Base-by-base conservation (phyloP, 2,329 filamentous ascomycete genomes). In the Sporothrix brasiliensis region DNA sequence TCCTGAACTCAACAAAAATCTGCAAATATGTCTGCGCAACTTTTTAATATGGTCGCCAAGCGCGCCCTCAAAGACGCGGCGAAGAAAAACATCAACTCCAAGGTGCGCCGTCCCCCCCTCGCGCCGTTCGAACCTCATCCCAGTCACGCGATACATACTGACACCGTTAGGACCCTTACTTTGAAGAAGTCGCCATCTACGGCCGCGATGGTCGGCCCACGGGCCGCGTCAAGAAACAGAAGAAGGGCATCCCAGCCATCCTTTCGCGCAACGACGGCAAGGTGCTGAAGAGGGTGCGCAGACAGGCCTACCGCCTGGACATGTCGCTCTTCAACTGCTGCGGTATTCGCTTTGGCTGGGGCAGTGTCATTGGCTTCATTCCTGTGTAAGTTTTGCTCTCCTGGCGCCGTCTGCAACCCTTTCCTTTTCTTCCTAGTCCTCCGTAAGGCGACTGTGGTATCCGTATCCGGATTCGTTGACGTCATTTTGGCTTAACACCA, bases 341-440 rank as follows among this genome's bases (percentile, higher is more conserved):
- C 74, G 93, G 93, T 56, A 86, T 97, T 71, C 88, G 90, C 71
- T 94, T 98, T 77, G 95, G 95, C 69, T 97, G 93, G 93, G 88
- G 92, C 67, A 91, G 90, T 75, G 87, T 97, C 71, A 92, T 98
- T 76, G 95, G 90, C 16, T 78, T 98, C 9, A 80, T 98, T 69
- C 95, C 95, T 75, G 87, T 87, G 87, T 93, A 85, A 85, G 91
- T 86, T 70, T 60, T 30, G 11, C 11, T 30, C 27, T 30, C 27
- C 30, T 2, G 3, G n/a, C 27, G 13, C 16, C 11, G 14, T 21
- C 16, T 21, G 4, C 10, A 2, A 34, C 44, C 3, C 2, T 19
- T 2, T 27, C 39, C 34, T 34, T 39, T 27, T 34, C 11, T 16
- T 39, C n/a, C 52, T 21, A 24, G 41, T 16, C 11, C 10, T 44